phyloP scores from a whole-genome alignment of 148 eudicot genomes.

The Vaccinium darrowii region DNA sequence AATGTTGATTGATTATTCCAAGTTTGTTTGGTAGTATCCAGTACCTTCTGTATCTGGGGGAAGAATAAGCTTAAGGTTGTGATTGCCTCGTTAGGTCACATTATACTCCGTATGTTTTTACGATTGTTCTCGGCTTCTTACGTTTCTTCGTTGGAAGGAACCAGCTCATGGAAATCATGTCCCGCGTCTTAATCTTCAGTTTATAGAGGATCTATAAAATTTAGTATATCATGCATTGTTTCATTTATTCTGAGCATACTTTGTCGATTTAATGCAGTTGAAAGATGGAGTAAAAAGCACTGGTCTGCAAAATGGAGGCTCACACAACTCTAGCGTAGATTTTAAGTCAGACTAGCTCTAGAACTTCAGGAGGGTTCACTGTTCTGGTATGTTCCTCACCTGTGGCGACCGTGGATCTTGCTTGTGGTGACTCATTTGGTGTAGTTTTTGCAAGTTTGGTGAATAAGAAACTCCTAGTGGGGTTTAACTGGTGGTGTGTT shows the following conservation, averaged over 20 bases:
- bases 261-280: conserved; percentile 43
- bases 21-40: not conserved
- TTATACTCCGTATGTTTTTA: too few species aligned
- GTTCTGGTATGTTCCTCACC: conserved; percentile 16
- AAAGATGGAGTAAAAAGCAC: conserved; percentile 48
- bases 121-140: not conserved
- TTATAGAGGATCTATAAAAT: not conserved
- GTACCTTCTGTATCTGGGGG: not conserved
- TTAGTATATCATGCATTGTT: not conserved
- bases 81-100: not conserved
- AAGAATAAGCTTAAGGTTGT: not conserved
- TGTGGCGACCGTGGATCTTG: conserved; percentile 7
- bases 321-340: conserved; percentile 21
- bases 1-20: not conserved
- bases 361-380: not conserved
- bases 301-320: conserved; percentile 40
- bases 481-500: not conserved
- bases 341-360: conserved; percentile 35
- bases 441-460: conserved; percentile 10
- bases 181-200: not conserved
- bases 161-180: not conserved
- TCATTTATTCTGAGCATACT: not conserved
- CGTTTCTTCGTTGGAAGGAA: not conserved
- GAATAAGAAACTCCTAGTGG: not conserved
- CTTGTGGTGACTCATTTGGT: conserved; percentile 8